A percentile compares a stretch with the other conserved stretches of the same genome.
phyloP scores from a whole-genome alignment of 73 alveolate genomes.

The Paraurostyla sp. region DNA sequence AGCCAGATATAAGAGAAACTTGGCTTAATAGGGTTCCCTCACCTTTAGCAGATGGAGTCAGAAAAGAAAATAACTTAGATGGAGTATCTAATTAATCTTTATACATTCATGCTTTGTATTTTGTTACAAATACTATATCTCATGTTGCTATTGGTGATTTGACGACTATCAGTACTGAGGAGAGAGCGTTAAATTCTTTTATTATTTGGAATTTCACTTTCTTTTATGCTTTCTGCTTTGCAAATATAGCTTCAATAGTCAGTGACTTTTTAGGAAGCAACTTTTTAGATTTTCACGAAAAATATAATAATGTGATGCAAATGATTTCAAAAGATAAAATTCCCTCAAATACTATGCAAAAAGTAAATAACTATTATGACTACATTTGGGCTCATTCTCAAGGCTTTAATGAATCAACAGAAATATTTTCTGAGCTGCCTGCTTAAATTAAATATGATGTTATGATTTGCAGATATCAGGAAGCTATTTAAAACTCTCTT shows the following conservation, averaged over 20 bases:
- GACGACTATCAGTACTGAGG: conserved; percentile 57
- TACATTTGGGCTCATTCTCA: conserved; percentile 69
- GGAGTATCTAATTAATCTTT: conserved; percentile 10
- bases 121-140: conserved; percentile 65
- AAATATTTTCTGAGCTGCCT: conserved; percentile 53
- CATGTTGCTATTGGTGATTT: conserved; percentile 82
- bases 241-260: conserved; percentile 69
- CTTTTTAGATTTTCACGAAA: conserved; percentile 54
- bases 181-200: conserved; percentile 64
- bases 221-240: conserved; percentile 74
- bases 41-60: conserved; percentile 61
- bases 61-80: not conserved
- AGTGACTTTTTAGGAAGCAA: conserved; percentile 62
- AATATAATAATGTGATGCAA: conserved; percentile 42
- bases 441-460: conserved; percentile 49
- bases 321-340: conserved; percentile 21
- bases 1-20: conserved; percentile 61
- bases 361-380: conserved; percentile 59
- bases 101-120: conserved; percentile 73
- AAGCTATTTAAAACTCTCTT: conserved; percentile 63
- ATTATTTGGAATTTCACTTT: conserved; percentile 60
- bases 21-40: conserved; percentile 75
- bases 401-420: conserved; percentile 58
- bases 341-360: not conserved
- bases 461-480: conserved; percentile 45